These are phyloP conservation scores for Heterobasidion annosum DNA, from an alignment of 1,284 basidiomycete species.

Conservation along the genomic window DNA sequence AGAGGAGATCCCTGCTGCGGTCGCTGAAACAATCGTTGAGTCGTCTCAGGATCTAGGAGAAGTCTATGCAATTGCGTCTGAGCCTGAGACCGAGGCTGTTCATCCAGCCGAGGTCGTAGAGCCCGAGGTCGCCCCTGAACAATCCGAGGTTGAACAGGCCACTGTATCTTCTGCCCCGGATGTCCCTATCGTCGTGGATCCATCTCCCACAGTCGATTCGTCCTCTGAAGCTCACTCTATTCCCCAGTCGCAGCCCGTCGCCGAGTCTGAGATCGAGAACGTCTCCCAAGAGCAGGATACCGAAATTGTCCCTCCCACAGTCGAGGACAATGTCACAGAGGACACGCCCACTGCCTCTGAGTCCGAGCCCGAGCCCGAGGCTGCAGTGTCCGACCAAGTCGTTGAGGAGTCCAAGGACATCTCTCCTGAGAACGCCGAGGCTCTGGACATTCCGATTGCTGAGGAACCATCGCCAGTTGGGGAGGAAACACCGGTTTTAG, in stretches of 20 bases:
- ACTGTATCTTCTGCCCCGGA: background rate
- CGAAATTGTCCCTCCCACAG: background rate
- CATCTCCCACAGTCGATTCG: background rate
- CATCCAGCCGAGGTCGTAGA: background rate
- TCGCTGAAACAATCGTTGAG: background rate
- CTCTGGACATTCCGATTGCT: background rate
- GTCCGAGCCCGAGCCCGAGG: background rate
- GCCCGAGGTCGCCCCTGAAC: background rate
- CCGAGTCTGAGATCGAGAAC: background rate
- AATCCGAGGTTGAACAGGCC: background rate
- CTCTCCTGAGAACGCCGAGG: background rate
- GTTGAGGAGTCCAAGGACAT: background rate
- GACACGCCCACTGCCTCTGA: background rate
- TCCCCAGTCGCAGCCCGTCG: background rate
- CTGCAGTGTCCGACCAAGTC: background rate
- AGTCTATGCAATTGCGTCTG: background rate
- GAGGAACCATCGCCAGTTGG: background rate
- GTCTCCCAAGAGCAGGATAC: background rate
- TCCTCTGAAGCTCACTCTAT: background rate
- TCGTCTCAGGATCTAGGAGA: background rate
- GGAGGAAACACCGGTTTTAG: background rate
- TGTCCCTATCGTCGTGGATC: background rate
- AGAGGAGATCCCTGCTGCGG: background rate
- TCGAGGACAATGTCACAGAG: background rate
- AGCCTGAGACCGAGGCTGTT: background rate